A percentile compares a stretch with the other conserved stretches of the same genome.
Evolutionary conservation across 306 rosid species (phyloP).

Genomic region (Adenanthera pavonina): DNA sequence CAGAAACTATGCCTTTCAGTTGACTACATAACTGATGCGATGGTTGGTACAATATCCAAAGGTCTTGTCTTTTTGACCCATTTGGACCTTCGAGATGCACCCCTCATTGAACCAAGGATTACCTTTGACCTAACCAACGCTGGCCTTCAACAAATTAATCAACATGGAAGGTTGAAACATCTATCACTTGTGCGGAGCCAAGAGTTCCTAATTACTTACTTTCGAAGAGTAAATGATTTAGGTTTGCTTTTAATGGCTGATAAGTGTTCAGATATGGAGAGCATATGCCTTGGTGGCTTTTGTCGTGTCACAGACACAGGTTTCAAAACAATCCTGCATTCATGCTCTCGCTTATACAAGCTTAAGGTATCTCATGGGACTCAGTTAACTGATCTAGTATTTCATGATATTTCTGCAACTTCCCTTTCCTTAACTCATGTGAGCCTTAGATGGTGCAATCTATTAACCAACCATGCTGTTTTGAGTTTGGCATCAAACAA

Average conservation of each 20-base stretch:
- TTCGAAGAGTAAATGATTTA: constrained; percentile 86
- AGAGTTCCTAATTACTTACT: constrained; percentile 66
- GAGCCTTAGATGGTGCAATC: constrained; percentile 89
- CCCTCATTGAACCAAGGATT: constrained; percentile 77
- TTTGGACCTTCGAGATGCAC: constrained; percentile 94
- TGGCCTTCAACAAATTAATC: constrained; percentile 94
- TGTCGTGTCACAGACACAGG: constrained; percentile 98
- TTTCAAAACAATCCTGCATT: constrained; percentile 85
- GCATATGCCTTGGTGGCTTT: constrained; percentile 92
- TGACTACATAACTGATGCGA: constrained; percentile 85
- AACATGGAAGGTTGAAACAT: constrained; percentile 74
- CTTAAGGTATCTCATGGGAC: constrained; percentile 90
- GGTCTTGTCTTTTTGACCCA: constrained; percentile 70
- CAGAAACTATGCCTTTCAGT: constrained; percentile 86
- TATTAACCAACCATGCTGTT: constrained; percentile 74
- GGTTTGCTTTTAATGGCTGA: constrained; percentile 94
- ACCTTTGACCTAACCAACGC: constrained; percentile 80
- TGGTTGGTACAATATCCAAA: constrained; percentile 76
- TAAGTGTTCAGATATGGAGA: constrained; percentile 79
- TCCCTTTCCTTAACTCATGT: constrained; percentile 81
- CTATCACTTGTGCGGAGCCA: constrained; percentile 89
- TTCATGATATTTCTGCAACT: constrained; percentile 91
- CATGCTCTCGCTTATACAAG: constrained; percentile 79
- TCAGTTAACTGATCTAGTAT: constrained; percentile 88
- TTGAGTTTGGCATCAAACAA: constrained; percentile 71